A percentile compares a stretch with the other conserved stretches of the same genome.
phyloP scores from a whole-genome alignment of 2,329 filamentous ascomycete genomes.

The Dryadomyces sulphureus region DNA sequence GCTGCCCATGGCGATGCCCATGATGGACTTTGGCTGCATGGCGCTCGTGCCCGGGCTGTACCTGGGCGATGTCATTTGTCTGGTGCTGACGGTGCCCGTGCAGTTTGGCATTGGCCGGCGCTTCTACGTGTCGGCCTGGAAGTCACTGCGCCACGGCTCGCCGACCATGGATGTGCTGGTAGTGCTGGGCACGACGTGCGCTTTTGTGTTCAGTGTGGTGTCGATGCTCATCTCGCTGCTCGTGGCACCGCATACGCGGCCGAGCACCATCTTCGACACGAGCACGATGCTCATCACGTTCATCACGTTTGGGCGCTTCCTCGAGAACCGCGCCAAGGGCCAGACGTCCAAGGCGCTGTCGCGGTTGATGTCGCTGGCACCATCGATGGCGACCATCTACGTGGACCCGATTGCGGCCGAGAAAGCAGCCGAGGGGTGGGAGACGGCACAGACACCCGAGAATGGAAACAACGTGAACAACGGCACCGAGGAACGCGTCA shows the following conservation, averaged over 20 bases:
- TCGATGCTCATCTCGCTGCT: constrained; percentile 74
- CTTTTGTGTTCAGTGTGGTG: constrained; percentile 88
- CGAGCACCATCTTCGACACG: constrained; percentile 88
- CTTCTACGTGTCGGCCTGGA: constrained; percentile 88
- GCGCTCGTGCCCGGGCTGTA: constrained; percentile 60
- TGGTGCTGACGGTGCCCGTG: constrained; percentile 75
- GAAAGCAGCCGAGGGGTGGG: constrained; percentile 75
- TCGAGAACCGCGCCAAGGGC: constrained; percentile 91
- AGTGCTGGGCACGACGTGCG: constrained; percentile 81
- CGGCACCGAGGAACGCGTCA: constrained; percentile 65
- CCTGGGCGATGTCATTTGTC: constrained; percentile 74
- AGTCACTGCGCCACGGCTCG: constrained; percentile 76
- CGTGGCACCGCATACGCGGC: constrained; percentile 60
- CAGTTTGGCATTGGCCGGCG: constrained; percentile 93
- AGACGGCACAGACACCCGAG: constrained; percentile 18
- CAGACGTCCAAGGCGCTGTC: constrained; percentile 92
- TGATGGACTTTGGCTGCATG: constrained; percentile 61
- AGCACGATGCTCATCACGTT: constrained; percentile 98
- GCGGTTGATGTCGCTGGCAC: constrained; percentile 84
- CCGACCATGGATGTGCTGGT: constrained; percentile 98
- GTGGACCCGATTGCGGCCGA: constrained; percentile 85
- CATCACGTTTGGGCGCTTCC: constrained; percentile 74
- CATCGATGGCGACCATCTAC: constrained; percentile 95
- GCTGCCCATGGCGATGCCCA: constrained; percentile 68
- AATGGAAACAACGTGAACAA: constrained; percentile 29